A percentile compares a stretch with the other conserved stretches of the same genome.
Evolutionary conservation across 1,139 yeast species (phyloP).

Genomic region (Yamadazyma epiphylla): DNA sequence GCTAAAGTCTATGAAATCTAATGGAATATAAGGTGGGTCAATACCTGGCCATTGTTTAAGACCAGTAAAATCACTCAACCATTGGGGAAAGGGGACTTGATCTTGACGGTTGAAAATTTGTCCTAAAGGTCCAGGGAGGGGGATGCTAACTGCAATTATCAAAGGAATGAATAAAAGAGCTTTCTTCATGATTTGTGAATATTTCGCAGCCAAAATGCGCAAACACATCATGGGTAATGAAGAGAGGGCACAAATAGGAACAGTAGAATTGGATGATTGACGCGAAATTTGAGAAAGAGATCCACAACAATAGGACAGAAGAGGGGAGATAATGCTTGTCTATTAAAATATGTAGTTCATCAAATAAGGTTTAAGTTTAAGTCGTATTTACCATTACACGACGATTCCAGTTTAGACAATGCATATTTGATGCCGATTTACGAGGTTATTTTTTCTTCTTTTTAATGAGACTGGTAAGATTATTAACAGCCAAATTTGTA

Average conservation of each 20-base stretch:
- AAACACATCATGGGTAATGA: too few species aligned
- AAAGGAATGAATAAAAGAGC: constrained; percentile 2
- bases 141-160: constrained; percentile 5
- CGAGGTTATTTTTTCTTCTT: constrained; percentile 21
- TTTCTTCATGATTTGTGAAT: constrained; percentile 1
- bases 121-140: constrained; percentile 2
- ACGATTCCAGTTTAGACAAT: too few species aligned
- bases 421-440: too few species aligned
- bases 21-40: constrained; percentile 83
- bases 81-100: constrained; percentile 59
- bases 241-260: too few species aligned
- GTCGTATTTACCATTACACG: too few species aligned
- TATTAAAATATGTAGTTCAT: too few species aligned
- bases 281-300: too few species aligned
- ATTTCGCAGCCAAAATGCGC: too few species aligned
- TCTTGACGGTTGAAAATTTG: constrained; percentile 1
- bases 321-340: too few species aligned
- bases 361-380: too few species aligned
- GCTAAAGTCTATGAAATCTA: constrained; percentile 61
- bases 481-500: constrained; percentile 15
- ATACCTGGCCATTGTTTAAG: constrained; percentile 76
- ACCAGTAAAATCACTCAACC: constrained; percentile 78
- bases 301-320: too few species aligned
- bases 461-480: constrained; percentile 23
- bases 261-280: too few species aligned